These are phyloP conservation scores for Meyerozyma athensensis DNA, from an alignment of 1,139 yeast genomes.

Conservation along the genomic window DNA sequence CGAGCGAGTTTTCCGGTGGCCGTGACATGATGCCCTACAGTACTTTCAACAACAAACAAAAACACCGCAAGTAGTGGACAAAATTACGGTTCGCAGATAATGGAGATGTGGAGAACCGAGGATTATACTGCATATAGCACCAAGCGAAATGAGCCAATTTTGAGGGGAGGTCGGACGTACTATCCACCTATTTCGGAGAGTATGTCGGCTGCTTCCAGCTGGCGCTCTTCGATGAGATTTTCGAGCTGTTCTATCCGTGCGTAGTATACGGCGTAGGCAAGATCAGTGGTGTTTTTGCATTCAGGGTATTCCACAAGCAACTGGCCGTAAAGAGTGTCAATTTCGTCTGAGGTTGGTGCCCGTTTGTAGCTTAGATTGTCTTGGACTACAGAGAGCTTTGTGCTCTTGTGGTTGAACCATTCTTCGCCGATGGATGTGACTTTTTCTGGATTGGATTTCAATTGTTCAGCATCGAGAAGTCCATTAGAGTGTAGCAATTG, in stretches of 20 bases:
- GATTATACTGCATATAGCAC: background rate
- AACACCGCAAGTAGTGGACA: constrained; percentile 1
- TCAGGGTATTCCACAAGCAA: constrained; percentile 14
- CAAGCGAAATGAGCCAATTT: background rate
- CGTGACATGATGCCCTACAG: background rate
- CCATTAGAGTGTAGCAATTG: constrained; percentile 21
- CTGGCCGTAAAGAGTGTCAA: constrained; percentile 13
- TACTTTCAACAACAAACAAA: background rate
- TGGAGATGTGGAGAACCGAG: constrained; percentile 4
- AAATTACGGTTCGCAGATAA: background rate
- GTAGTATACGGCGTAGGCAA: constrained; percentile 20
- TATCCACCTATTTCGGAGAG: background rate
- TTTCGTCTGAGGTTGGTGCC: constrained; percentile 14
- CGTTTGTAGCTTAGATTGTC: constrained; percentile 8
- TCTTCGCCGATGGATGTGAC: constrained; percentile 13
- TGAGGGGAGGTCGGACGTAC: background rate
- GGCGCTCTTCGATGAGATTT: constrained; percentile 5
- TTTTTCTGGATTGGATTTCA: constrained; percentile 9
- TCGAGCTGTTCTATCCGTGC: constrained; percentile 15
- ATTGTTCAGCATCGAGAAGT: constrained; percentile 12
- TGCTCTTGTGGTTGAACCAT: constrained; percentile 20
- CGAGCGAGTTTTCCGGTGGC: constrained; percentile 10
- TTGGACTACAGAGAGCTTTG: constrained; percentile 14
- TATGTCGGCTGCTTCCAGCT: background rate
- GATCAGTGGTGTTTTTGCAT: constrained; percentile 18